Evolutionary conservation across 2,329 filamentous ascomycete genomes (phyloP), one percentile per base, ranked within the genome.

Genomic region (Plenodomus lindquistii): DNA sequence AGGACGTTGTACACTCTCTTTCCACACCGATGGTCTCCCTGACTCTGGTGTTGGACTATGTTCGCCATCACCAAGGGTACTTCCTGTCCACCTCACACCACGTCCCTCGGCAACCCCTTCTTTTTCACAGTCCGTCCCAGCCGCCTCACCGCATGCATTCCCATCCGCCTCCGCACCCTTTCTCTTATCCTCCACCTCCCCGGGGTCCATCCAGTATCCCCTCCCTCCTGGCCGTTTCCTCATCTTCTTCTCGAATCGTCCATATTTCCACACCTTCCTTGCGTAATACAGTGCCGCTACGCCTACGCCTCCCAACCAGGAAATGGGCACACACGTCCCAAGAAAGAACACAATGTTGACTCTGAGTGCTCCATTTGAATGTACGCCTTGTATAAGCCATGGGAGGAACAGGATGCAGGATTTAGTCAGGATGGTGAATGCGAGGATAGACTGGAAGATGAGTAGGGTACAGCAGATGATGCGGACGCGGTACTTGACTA

Each of bases 151-250:
- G 8, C 36, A 36, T 24, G 24, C 48, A 17, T 18, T 34, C n/a
- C 36, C 31, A 37, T 43, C 48, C n/a, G 40, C n/a, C 41, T 37
- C 37, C 19, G 9, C 34, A 21, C 11, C 6, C 36, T 20, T 16
- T 17, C 31, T 34, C 31, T 38, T 42, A 7, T 43, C 40, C 37
- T 41, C 48, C 3, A 8, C 34, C 8, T 39, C 48, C 17, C 29
- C 20, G 5, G 40, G 39, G 24, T 51, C 42, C n/a, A 45, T 29
- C 4, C 18, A 46, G n/a, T 50, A 55, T 15, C 53, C 53, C 35
- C 42, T 49, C 2, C 47, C 36, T 2, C 42, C 50, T 6, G 35
- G 27, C 27, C 36, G 31, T 13, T 37, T 35, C 10, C 22, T 21
- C 38, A 48, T 41, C 3, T 20, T 42, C 36, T 22, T 41, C 15